A percentile compares a stretch with the other conserved stretches of the same genome.
Conservation (phyloP, 371 early-diverging fungal genomes). For the Lichtheimia ramosa region DNA sequence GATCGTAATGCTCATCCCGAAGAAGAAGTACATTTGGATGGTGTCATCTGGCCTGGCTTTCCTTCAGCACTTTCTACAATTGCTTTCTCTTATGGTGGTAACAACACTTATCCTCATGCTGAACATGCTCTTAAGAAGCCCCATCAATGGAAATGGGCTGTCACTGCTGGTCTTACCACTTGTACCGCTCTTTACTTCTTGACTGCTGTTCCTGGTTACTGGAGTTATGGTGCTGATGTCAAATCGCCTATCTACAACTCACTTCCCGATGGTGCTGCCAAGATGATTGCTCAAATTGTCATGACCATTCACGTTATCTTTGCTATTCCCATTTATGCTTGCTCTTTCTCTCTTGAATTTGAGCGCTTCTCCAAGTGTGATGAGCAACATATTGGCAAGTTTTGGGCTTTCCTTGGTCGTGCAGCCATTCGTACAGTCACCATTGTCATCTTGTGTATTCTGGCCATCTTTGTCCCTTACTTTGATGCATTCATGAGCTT, state of each 20-base stretch:
- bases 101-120: slow-evolving; percentile 68
- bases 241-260: slow-evolving; percentile 77
- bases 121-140: slow-evolving; percentile 84
- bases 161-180: slow-evolving; percentile 67
- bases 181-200: slow-evolving; percentile 77
- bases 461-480: slow-evolving; percentile 65
- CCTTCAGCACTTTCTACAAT: slow-evolving; percentile 63
- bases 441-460: slow-evolving; percentile 45
- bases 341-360: slow-evolving; percentile 78
- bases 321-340: slow-evolving; percentile 85
- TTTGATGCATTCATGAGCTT: slow-evolving; percentile 78
- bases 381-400: slow-evolving; percentile 34
- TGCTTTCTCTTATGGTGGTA: slow-evolving; percentile 63
- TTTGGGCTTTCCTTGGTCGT: slow-evolving; percentile 52
- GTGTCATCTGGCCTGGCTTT: slow-evolving; percentile 55
- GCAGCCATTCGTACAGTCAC: slow-evolving; percentile 52
- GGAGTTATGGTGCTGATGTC: slow-evolving; percentile 72
- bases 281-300: slow-evolving; percentile 70
- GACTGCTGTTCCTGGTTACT: slow-evolving; percentile 82
- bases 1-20: slow-evolving; percentile 19
- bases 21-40: slow-evolving; percentile 16
- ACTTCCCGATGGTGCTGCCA: slow-evolving; percentile 65
- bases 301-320: slow-evolving; percentile 85
- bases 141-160: slow-evolving; percentile 73
- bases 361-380: slow-evolving; percentile 51